phyloP scores from a whole-genome alignment of 2,329 filamentous ascomycete genomes.

The Cladosporium sp. region DNA sequence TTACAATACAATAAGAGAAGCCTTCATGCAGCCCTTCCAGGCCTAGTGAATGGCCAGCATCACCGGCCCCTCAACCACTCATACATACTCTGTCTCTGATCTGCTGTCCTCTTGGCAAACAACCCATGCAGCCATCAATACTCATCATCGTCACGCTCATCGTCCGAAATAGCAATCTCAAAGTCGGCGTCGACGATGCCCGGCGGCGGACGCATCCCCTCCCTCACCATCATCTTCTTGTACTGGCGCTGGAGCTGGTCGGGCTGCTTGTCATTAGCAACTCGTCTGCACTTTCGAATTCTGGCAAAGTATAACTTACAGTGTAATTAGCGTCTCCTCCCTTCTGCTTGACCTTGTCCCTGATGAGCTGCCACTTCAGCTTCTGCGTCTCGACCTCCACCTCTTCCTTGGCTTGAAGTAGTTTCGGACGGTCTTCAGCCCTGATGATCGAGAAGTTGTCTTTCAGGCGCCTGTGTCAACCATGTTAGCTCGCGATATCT shows the following conservation, averaged over 20 bases:
- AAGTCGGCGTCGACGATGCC: conserved; percentile 31
- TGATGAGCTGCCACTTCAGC: conserved; percentile 43
- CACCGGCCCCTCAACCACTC: neutral
- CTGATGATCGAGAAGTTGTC: conserved; percentile 41
- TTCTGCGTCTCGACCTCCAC: conserved; percentile 42
- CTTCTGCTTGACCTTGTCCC: conserved; percentile 33
- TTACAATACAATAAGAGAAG: neutral
- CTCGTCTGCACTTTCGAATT: neutral
- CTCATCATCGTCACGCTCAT: neutral
- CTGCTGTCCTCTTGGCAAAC: too few relatives aligned
- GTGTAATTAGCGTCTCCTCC: conserved; percentile 38
- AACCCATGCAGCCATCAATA: neutral
- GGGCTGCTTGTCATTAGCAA: conserved; percentile 21
- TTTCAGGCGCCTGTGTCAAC: conserved; percentile 33
- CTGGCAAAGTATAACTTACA: neutral
- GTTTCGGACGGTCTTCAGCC: conserved; percentile 36
- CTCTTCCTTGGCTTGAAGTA: conserved; percentile 41
- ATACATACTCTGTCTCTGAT: neutral
- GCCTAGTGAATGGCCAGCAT: neutral
- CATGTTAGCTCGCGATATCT: neutral
- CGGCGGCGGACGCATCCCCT: conserved; percentile 24
- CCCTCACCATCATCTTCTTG: conserved; percentile 40
- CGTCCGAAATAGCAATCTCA: conserved; percentile 21
- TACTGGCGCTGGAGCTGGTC: conserved; percentile 41
- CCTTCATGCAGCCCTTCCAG: neutral